Evolutionary conservation across 768 basidiomycete genomes (phyloP).

Genomic region (Hygrophoropsis aurantiaca): DNA sequence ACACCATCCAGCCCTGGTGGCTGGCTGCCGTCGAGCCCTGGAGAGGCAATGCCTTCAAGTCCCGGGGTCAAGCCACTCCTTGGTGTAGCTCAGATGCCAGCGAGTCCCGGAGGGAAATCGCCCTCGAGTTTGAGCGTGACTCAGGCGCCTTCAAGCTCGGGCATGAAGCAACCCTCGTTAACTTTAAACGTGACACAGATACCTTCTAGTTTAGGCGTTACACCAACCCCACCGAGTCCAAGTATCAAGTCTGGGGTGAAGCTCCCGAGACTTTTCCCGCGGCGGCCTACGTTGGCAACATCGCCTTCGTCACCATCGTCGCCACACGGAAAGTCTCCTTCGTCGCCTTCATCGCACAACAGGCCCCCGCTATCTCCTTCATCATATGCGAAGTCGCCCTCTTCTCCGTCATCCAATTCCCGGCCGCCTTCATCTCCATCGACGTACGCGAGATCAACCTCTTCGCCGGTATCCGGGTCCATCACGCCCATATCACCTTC

Average conservation of each 20-base stretch:
- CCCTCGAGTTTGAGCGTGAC: not conserved
- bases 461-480: conserved; percentile 10
- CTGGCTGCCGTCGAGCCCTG: too few relatives aligned
- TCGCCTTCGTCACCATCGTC: conserved; percentile 25
- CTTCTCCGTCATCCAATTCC: not conserved
- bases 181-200: too few relatives aligned
- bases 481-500: conserved; percentile 4
- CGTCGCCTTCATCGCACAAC: conserved; percentile 13
- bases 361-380: not conserved
- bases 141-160: too few relatives aligned
- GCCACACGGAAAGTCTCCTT: conserved; percentile 11
- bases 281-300: conserved; percentile 29
- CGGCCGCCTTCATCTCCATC: conserved; percentile 3
- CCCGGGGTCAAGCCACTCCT: too few relatives aligned
- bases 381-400: not conserved
- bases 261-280: conserved; percentile 35
- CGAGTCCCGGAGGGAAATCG: too few relatives aligned
- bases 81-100: too few relatives aligned
- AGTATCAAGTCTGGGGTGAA: conserved; percentile 27
- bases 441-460: conserved; percentile 16
- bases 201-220: too few relatives aligned
- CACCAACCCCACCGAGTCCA: conserved; percentile 23
- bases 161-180: too few relatives aligned
- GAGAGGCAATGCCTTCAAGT: too few relatives aligned
- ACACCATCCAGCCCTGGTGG: too few relatives aligned